Conservation (phyloP, 1,139 yeast species). For the Arxiozyma slooffiae region DNA sequence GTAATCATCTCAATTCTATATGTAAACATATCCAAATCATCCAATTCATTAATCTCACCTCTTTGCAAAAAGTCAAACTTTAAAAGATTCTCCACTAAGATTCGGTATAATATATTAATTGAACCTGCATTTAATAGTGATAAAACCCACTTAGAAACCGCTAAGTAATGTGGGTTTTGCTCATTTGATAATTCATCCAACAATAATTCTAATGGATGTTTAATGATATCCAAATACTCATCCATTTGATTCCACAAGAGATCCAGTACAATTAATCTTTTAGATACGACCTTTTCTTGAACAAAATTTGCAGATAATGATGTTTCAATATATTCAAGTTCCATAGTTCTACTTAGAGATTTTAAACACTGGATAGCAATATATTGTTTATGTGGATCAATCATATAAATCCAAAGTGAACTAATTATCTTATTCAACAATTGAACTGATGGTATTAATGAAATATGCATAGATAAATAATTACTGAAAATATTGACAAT, state of each 20-base stretch:
- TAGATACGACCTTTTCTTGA: constrained; percentile 31
- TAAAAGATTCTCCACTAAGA: constrained; percentile 29
- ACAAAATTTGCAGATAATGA: constrained; percentile 44
- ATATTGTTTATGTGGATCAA: constrained; percentile 31
- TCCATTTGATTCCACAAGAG: constrained; percentile 54
- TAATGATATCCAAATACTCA: constrained; percentile 38
- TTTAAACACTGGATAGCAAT: constrained; percentile 22
- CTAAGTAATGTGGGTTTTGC: constrained; percentile 35
- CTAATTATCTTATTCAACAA: constrained; percentile 24
- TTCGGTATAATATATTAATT: constrained; percentile 48
- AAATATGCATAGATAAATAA: constrained; percentile 16
- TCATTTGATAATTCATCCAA: constrained; percentile 49
- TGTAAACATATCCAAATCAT: constrained; percentile 51
- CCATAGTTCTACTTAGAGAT: constrained; percentile 16
- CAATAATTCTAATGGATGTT: constrained; percentile 58
- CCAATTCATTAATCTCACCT: constrained; percentile 29
- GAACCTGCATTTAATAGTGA: constrained; percentile 46
- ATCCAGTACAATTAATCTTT: constrained; percentile 42
- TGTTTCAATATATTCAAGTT: constrained; percentile 46
- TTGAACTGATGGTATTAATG: constrained; percentile 19
- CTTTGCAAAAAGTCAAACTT: constrained; percentile 19
- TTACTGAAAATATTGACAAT: constrained; percentile 37
- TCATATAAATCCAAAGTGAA: constrained; percentile 36
- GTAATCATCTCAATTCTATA: constrained; percentile 46
- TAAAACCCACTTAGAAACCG: constrained; percentile 50